These are phyloP conservation scores for Ophiocordyceps robertsii DNA, from an alignment of 2,329 filamentous ascomycete genomes.

Conservation along the genomic window DNA sequence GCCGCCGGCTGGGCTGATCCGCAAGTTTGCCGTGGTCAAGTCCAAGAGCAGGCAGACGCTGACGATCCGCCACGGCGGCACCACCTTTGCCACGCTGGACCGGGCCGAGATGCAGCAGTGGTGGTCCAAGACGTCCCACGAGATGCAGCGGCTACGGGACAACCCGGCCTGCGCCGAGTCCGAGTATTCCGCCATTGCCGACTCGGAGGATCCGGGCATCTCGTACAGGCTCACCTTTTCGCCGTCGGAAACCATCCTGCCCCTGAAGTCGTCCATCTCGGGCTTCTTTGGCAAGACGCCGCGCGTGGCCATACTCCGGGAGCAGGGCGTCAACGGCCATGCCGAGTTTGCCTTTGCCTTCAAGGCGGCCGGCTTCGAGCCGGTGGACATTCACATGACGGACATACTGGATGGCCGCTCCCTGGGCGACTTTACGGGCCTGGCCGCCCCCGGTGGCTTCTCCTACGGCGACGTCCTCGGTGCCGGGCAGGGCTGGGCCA, in stretches of 20 bases:
- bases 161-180: constrained; percentile 76
- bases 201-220: constrained; percentile 69
- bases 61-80: constrained; percentile 57
- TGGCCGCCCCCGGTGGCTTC: constrained; percentile 94
- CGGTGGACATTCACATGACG: constrained; percentile 93
- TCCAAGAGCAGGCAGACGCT: constrained; percentile 59
- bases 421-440: constrained; percentile 69
- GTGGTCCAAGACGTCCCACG: constrained; percentile 80
- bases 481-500: constrained; percentile 93
- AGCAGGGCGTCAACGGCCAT: constrained; percentile 91
- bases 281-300: constrained; percentile 45
- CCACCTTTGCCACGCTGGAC: constrained; percentile 53
- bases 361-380: constrained; percentile 76
- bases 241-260: constrained; percentile 63
- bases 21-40: constrained; percentile 69
- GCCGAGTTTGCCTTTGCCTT: constrained; percentile 99
- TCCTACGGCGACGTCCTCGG: constrained; percentile 79
- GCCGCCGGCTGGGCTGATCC: constrained; percentile 67
- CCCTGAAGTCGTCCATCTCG: constrained; percentile 33
- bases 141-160: constrained; percentile 83
- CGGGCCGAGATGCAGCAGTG: constrained; percentile 68
- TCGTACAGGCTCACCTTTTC: constrained; percentile 73
- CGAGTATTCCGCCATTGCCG: constrained; percentile 63
- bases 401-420: constrained; percentile 73
- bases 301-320: constrained; percentile 80